A percentile compares a stretch with the other conserved stretches of the same genome.
Evolutionary conservation across 768 basidiomycete species (phyloP).

Genomic region (Serendipita vermifera): DNA sequence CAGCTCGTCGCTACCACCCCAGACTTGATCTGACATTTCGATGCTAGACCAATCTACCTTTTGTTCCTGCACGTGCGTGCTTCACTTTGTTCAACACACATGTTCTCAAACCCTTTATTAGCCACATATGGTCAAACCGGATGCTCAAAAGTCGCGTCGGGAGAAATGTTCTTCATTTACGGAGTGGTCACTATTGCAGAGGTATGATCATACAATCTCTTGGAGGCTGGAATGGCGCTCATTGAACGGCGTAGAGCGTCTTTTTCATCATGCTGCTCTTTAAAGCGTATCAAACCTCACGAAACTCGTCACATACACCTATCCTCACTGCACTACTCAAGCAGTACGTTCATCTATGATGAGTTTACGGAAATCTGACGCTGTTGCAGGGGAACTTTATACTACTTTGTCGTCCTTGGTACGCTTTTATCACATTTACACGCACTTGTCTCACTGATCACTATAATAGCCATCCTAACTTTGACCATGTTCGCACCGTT

Average conservation of each 20-base stretch:
- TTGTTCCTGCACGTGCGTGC: not conserved
- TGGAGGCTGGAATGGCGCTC: not conserved
- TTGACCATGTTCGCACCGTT: conserved; percentile 6
- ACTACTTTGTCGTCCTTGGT: conserved; percentile 6
- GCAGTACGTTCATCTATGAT: not conserved
- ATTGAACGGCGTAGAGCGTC: not conserved
- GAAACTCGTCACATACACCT: not conserved
- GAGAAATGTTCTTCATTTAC: conserved; percentile 10
- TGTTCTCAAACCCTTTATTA: not conserved
- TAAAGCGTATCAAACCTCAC: not conserved
- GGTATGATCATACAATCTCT: not conserved
- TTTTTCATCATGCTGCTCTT: conserved; percentile 7
- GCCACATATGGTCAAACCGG: not conserved
- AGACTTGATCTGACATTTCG: not conserved
- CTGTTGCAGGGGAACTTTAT: not conserved
- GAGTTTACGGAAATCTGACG: not conserved
- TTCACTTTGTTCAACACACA: not conserved
- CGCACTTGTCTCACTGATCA: not conserved
- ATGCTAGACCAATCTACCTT: not conserved
- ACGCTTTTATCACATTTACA: not conserved
- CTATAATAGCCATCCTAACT: too few relatives aligned
- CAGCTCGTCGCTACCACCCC: not conserved
- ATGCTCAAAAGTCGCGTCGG: not conserved
- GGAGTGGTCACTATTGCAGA: not conserved
- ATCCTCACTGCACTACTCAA: not conserved